Evolutionary conservation across 306 rosid species (phyloP).

Genomic region (Carpinus fangiana): DNA sequence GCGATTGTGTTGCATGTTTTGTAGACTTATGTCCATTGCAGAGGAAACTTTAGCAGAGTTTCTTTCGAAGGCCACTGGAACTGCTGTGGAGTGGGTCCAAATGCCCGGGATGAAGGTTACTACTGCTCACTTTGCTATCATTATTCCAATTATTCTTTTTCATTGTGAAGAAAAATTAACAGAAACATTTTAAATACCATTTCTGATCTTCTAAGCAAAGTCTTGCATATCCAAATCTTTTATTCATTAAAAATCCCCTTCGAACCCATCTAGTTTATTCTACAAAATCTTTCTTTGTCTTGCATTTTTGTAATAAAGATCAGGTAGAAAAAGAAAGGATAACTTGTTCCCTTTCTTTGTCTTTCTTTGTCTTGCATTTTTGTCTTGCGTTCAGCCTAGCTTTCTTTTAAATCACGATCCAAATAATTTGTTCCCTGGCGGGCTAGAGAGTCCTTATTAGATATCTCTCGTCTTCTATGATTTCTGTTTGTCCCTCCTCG

Average conservation of each 20-base stretch:
- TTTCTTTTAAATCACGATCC: not conserved
- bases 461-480: not conserved
- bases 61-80: slow-evolving; percentile 99
- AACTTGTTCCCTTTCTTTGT: too few relatives aligned
- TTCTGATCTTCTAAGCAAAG: slow-evolving; percentile 46
- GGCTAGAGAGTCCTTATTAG: not conserved
- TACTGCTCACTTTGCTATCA: slow-evolving; percentile 16
- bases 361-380: too few relatives aligned
- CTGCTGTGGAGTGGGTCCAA: slow-evolving; percentile 99
- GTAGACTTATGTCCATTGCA: slow-evolving; percentile 98
- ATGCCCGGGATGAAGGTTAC: slow-evolving; percentile 99
- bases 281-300: not conserved
- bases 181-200: slow-evolving; percentile 24
- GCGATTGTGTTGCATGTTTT: slow-evolving; percentile 36
- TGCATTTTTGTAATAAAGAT: too few relatives aligned
- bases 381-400: too few relatives aligned
- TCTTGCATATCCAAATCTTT: not conserved
- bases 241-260: not conserved
- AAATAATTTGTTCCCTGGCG: slow-evolving; percentile 6
- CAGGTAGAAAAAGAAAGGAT: too few relatives aligned
- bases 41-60: slow-evolving; percentile 99
- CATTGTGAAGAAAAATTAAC: slow-evolving; percentile 18
- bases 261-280: not conserved
- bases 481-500: not conserved
- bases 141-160: slow-evolving; percentile 16